Evolutionary conservation across 257 asterid species (phyloP), one percentile per base, ranked within the genome.

Genomic region (Sherardia arvensis): DNA sequence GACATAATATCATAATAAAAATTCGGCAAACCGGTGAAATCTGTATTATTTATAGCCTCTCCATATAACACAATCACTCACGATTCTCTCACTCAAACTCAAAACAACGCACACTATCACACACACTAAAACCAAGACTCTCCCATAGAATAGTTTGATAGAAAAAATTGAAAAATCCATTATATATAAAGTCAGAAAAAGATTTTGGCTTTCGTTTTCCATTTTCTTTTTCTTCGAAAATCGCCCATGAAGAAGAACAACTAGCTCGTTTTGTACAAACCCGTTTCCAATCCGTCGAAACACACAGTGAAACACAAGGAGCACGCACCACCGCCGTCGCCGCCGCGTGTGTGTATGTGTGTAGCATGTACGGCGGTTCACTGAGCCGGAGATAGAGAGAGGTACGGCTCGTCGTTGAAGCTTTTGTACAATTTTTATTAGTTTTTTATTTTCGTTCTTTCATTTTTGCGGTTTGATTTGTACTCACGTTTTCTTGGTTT

Each of bases 401-500:
- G 51, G 51, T 43, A 43, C 51, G 51, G 51, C 7, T 43, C n/a
- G 4, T 17, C n/a, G n/a, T n/a, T n/a, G n/a, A n/a, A n/a, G n/a
- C 20, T 43, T 5, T 15, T 43, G n/a, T 1, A 15, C 2, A 17
- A 14, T n/a, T 43, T 43, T 43, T 43, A 43, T 43, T 43, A 48
- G 65, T 56, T 17, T 63, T 48, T 56, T 12, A 15, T 62, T 30
- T 22, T 34, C 30, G 33, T 40, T 45, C 26, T 21, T 59, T 34
- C 7, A 26, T 59, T 18, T 49, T 49, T 49, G 26, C 57, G 51
- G 51, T 9, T 56, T 48, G 45, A 51, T 67, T 36, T 66, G 36
- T 63, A 53, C 71, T 78, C 73, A 71, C 69, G 75, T 71, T 71
- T 76, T 58, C 36, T 72, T 62, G 75, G 77, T 68, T 74, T 70